A percentile compares a stretch with the other conserved stretches of the same genome.
phyloP scores from a whole-genome alignment of 2,329 filamentous ascomycete species.

The Aphanocladium album region DNA sequence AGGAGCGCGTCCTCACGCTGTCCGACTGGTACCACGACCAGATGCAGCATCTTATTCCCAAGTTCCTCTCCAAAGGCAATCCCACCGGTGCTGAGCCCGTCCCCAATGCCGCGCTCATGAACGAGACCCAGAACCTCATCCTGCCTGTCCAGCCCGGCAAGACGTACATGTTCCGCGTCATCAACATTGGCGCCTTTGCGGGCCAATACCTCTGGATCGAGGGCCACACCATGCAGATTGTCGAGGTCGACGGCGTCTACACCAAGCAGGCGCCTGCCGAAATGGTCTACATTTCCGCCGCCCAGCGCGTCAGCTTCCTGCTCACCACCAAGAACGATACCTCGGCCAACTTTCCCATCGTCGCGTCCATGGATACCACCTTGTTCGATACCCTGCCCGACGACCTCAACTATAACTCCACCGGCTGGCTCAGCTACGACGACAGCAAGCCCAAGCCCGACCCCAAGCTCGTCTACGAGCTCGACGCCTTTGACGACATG shows the following conservation, averaged over 20 bases:
- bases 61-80: slow-evolving; percentile 50
- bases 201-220: slow-evolving; percentile 64
- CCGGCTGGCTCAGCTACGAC: slow-evolving; percentile 60
- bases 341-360: slow-evolving; percentile 59
- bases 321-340: slow-evolving; percentile 60
- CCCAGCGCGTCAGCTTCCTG: slow-evolving; percentile 61
- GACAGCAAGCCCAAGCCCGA: slow-evolving; percentile 35
- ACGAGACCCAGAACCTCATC: slow-evolving; percentile 60
- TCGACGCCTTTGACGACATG: slow-evolving; percentile 70
- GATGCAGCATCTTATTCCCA: slow-evolving; percentile 41
- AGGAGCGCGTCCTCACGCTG: slow-evolving; percentile 60
- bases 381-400: slow-evolving; percentile 66
- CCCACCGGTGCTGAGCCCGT: slow-evolving; percentile 59
- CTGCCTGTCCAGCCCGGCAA: slow-evolving; percentile 59
- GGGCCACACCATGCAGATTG: slow-evolving; percentile 60
- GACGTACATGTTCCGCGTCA: slow-evolving; percentile 67
- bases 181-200: slow-evolving; percentile 70
- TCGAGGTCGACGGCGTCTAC: slow-evolving; percentile 71
- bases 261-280: slow-evolving; percentile 54
- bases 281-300: slow-evolving; percentile 61
- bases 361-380: slow-evolving; percentile 63
- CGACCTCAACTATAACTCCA: slow-evolving; percentile 63
- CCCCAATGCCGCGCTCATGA: slow-evolving; percentile 64
- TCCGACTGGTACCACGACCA: slow-evolving; percentile 67
- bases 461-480: slow-evolving; percentile 50